These are phyloP conservation scores for Lolium perenne DNA, from an alignment of 176 grass and related monocot species.

Conservation along the genomic window DNA sequence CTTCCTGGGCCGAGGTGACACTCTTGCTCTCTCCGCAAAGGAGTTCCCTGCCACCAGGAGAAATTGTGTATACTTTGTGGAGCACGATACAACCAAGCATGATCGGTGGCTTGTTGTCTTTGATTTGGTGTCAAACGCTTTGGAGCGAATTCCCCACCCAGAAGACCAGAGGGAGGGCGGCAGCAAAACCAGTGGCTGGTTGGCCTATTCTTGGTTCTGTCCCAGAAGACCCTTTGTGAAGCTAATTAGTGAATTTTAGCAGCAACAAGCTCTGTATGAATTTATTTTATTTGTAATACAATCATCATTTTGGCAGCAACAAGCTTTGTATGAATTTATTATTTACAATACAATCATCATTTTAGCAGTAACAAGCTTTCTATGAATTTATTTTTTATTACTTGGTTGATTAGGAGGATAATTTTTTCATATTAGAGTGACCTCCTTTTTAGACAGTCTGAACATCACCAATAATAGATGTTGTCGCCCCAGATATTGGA, in stretches of 20 bases:
- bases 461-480: background rate
- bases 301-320: background rate
- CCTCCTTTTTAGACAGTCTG: background rate
- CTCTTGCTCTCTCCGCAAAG: background rate
- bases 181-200: background rate
- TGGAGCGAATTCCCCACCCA: background rate
- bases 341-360: background rate
- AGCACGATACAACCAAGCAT: background rate
- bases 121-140: background rate
- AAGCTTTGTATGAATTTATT: background rate
- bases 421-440: background rate
- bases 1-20: conserved; percentile 3
- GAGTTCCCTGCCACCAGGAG: background rate
- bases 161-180: background rate
- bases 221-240: background rate
- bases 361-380: background rate
- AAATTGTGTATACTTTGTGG: conserved; percentile 9
- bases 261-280: background rate
- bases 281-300: background rate
- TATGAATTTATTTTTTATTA: background rate
- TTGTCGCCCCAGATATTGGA: background rate
- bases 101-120: background rate
- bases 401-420: background rate
- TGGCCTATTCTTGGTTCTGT: background rate
- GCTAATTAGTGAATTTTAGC: too few species aligned